Percentiles rank a stretch among this genome's conserved stretches.
phyloP scores from a whole-genome alignment of 176 grass and related monocot genomes.

The Oryza glumipatula region DNA sequence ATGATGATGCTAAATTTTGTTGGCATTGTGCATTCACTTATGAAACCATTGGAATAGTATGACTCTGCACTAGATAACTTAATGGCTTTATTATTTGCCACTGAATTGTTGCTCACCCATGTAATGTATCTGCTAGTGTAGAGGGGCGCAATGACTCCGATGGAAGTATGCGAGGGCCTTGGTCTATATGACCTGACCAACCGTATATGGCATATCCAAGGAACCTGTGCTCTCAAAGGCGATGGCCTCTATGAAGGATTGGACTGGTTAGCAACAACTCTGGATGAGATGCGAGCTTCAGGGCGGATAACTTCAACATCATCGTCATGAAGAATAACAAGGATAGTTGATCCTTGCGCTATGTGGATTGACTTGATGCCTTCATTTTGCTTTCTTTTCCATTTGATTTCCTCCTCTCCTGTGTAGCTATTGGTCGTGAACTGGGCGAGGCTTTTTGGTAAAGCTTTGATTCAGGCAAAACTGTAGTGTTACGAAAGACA shows the following conservation, averaged over 20 bases:
- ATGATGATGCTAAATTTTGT: background rate
- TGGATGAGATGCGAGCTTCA: constrained; percentile 75
- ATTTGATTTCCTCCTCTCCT: background rate
- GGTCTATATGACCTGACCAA: constrained; percentile 82
- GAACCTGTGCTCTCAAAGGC: constrained; percentile 80
- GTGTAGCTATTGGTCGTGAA: constrained; percentile 25
- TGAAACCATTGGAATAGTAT: background rate
- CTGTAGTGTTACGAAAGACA: background rate
- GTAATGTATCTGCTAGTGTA: constrained; percentile 22
- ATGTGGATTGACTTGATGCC: constrained; percentile 13
- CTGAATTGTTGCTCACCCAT: background rate
- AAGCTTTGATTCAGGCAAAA: constrained; percentile 19
- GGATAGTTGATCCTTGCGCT: constrained; percentile 35
- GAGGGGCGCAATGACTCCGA: constrained; percentile 91
- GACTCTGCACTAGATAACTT: background rate
- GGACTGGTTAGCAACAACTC: constrained; percentile 83
- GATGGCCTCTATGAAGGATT: constrained; percentile 94
- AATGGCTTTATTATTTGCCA: background rate
- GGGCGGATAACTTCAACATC: constrained; percentile 62
- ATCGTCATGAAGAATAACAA: constrained; percentile 41
- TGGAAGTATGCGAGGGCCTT: constrained; percentile 90
- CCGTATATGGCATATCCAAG: constrained; percentile 93
- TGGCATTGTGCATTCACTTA: background rate
- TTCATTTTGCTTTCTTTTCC: background rate
- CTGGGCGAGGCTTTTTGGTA: background rate